phyloP scores from a whole-genome alignment of 352 stramenopile species.

The Globisporangium abappressorium region DNA sequence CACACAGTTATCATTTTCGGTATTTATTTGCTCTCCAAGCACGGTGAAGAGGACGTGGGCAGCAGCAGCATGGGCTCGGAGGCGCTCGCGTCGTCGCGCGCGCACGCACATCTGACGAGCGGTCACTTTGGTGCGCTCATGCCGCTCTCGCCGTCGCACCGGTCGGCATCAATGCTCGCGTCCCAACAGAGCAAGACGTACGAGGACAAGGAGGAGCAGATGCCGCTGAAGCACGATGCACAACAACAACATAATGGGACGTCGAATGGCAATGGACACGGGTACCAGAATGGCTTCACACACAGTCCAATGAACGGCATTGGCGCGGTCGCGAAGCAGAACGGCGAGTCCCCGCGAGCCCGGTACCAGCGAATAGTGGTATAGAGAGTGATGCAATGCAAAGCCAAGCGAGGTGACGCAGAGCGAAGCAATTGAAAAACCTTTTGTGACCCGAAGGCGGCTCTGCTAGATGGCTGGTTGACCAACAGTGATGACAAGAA shows the following conservation, averaged over 20 bases:
- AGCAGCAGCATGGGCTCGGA: slow-evolving; percentile 25
- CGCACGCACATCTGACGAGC: slow-evolving; percentile 53
- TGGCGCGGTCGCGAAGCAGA: slow-evolving; percentile 1
- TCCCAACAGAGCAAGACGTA: slow-evolving; percentile 34
- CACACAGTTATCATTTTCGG: slow-evolving; percentile 77
- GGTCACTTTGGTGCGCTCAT: slow-evolving; percentile 80
- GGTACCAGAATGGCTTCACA: slow-evolving; percentile 1
- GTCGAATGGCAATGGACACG: slow-evolving; percentile 4
- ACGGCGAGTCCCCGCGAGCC: slow-evolving; percentile 6
- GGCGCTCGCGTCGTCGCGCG: slow-evolving; percentile 21
- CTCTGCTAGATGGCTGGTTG: not conserved
- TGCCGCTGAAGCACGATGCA: slow-evolving; percentile 26
- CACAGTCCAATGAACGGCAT: not conserved
- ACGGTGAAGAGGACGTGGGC: slow-evolving; percentile 50
- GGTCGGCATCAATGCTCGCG: slow-evolving; percentile 32
- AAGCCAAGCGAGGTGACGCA: not conserved
- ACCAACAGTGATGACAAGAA: not conserved
- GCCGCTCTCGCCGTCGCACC: slow-evolving; percentile 66
- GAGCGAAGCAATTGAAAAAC: not conserved
- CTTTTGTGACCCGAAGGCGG: too few species aligned
- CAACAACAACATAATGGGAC: not conserved
- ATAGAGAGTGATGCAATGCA: slow-evolving; percentile 4
- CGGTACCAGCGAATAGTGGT: slow-evolving; percentile 21
- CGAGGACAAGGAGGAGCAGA: slow-evolving; percentile 49
- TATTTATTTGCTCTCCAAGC: slow-evolving; percentile 81